A percentile compares a stretch with the other conserved stretches of the same genome.
phyloP scores from a whole-genome alignment of 495 filamentous ascomycete species.

The Aspergillus panamensis region DNA sequence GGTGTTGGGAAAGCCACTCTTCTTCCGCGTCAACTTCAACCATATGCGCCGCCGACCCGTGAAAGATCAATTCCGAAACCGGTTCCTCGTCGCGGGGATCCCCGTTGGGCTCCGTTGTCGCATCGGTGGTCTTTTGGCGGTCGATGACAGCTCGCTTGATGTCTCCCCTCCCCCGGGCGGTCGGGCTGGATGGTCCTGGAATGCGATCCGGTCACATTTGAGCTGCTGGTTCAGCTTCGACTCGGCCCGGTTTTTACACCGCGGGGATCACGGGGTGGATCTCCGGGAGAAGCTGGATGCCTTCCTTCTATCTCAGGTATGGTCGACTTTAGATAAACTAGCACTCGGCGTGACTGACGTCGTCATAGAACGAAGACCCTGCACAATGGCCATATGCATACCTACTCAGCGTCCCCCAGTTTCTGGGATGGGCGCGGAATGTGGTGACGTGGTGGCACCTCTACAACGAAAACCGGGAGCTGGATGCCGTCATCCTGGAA shows the following conservation, averaged over 20 bases:
- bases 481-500: slow-evolving; percentile 67
- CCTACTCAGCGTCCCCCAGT: slow-evolving; percentile 63
- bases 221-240: slow-evolving; percentile 16
- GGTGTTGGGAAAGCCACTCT: slow-evolving; percentile 17
- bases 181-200: not conserved
- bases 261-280: slow-evolving; percentile 13
- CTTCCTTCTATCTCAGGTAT: slow-evolving; percentile 12
- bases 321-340: not conserved
- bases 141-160: slow-evolving; percentile 13
- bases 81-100: slow-evolving; percentile 10
- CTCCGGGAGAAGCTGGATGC: slow-evolving; percentile 16
- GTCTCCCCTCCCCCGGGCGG: not conserved
- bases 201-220: not conserved
- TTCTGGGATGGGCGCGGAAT: slow-evolving; percentile 70
- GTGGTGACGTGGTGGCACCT: slow-evolving; percentile 81
- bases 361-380: slow-evolving; percentile 10
- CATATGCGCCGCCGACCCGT: slow-evolving; percentile 11
- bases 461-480: slow-evolving; percentile 54
- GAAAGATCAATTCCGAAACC: slow-evolving; percentile 15
- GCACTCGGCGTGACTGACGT: not conserved
- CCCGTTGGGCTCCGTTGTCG: slow-evolving; percentile 16
- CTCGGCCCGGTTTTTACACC: slow-evolving; percentile 9
- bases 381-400: slow-evolving; percentile 55
- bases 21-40: slow-evolving; percentile 14
- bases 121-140: slow-evolving; percentile 8